Percentiles rank a stretch among this genome's conserved stretches.
Conservation (phyloP, 257 asterid species). For the Forsythia suspensa region DNA sequence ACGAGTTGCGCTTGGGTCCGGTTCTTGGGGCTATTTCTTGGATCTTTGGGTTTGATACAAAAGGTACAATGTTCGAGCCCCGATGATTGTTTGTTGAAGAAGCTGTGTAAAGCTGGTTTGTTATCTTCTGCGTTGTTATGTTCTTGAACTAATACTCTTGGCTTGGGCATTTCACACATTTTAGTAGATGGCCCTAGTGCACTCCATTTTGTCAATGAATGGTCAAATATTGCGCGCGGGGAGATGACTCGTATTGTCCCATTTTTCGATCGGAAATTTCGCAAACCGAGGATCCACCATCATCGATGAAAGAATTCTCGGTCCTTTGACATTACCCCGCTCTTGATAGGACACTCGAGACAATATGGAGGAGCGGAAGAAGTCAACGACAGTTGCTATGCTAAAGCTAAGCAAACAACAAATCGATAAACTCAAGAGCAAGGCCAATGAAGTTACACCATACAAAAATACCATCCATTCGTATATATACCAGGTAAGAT, state of each 20-base stretch:
- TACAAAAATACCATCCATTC: not conserved
- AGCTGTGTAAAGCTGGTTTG: no score
- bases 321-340: conserved; percentile 11
- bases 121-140: no score
- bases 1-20: no score
- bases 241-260: conserved; percentile 1
- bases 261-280: conserved; percentile 6
- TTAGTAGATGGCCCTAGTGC: conserved; percentile 22
- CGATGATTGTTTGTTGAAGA: no score
- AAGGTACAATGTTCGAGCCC: no score
- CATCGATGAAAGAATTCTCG: no score
- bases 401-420: conserved; percentile 23
- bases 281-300: not conserved
- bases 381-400: conserved; percentile 11
- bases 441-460: conserved; percentile 15
- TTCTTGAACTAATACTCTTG: no score
- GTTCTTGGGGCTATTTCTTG: no score
- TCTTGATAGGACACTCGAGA: conserved; percentile 16
- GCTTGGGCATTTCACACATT: conserved; percentile 19
- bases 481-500: no score
- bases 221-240: conserved; percentile 34
- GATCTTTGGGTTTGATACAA: no score
- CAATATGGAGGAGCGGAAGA: conserved; percentile 21
- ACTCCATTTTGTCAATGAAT: conserved; percentile 20
- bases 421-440: conserved; percentile 10